Percentiles rank a stretch among this genome's conserved stretches.
Evolutionary conservation across 768 basidiomycete genomes (phyloP).

Genomic region (Solioccasus polychromus): DNA sequence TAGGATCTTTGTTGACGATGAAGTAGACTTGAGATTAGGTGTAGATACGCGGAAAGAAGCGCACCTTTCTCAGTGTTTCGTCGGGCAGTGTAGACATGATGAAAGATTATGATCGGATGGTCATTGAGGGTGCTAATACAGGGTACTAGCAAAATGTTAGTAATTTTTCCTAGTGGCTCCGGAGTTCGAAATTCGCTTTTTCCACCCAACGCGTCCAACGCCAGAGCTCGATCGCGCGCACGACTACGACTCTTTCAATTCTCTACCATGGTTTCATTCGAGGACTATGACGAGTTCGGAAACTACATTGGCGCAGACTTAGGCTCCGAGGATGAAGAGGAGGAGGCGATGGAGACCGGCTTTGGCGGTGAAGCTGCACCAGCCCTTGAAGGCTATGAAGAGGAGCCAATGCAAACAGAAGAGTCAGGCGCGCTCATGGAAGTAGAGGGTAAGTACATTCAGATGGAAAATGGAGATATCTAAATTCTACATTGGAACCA

Average conservation of each 20-base stretch:
- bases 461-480: neutral
- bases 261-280: conserved; percentile 50
- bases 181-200: conserved; percentile 36
- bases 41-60: conserved; percentile 1
- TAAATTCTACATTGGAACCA: conserved; percentile 28
- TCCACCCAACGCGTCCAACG: conserved; percentile 21
- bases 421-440: conserved; percentile 78
- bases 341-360: conserved; percentile 52
- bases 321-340: conserved; percentile 73
- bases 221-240: conserved; percentile 6
- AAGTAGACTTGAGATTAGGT: conserved; percentile 14
- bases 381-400: conserved; percentile 82
- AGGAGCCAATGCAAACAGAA: conserved; percentile 55
- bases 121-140: conserved; percentile 5
- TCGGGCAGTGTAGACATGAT: conserved; percentile 63
- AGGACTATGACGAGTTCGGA: conserved; percentile 92
- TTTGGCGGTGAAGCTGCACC: conserved; percentile 44
- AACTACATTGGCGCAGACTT: conserved; percentile 97
- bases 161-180: neutral
- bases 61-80: conserved; percentile 79
- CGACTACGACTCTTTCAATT: neutral
- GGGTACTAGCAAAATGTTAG: too few relatives aligned
- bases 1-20: conserved; percentile 60
- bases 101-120: conserved; percentile 8
- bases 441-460: conserved; percentile 61